Evolutionary conservation across 2,329 filamentous ascomycete genomes (phyloP).

Genomic region (Fusarium sarcochroum): DNA sequence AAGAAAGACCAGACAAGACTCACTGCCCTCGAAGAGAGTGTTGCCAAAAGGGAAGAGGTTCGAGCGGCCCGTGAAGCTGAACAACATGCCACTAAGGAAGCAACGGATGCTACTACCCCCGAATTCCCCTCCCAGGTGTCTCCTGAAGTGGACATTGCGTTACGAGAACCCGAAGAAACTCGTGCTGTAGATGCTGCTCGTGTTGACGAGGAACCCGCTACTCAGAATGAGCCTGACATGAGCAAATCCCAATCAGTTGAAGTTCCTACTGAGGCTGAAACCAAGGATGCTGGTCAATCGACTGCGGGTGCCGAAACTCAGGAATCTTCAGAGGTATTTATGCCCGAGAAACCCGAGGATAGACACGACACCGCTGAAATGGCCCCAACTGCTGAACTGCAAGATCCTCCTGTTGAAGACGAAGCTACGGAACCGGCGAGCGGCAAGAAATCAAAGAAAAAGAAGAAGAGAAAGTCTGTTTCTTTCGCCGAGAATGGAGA

Average conservation of each 20-base stretch:
- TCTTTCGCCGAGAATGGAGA: constrained; percentile 31
- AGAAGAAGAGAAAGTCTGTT: constrained; percentile 51
- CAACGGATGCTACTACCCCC: constrained; percentile 7
- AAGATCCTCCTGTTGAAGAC: constrained; percentile 33
- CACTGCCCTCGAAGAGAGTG: constrained; percentile 38
- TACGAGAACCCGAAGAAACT: constrained; percentile 5
- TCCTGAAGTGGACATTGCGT: neutral
- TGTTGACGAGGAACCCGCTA: neutral
- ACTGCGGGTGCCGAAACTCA: constrained; percentile 7
- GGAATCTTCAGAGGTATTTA: neutral
- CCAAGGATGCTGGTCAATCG: neutral
- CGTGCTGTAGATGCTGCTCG: neutral
- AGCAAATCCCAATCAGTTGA: constrained; percentile 1
- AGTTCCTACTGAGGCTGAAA: constrained; percentile 1
- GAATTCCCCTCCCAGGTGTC: constrained; percentile 8
- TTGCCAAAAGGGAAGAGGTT: constrained; percentile 43
- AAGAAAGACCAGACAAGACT: constrained; percentile 44
- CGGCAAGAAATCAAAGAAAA: constrained; percentile 49
- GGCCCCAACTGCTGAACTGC: neutral
- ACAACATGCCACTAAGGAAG: constrained; percentile 30
- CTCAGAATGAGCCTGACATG: neutral
- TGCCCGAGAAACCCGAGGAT: constrained; percentile 3
- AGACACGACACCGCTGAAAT: neutral
- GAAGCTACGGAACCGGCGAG: constrained; percentile 27
- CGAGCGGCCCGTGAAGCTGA: constrained; percentile 49